Base-by-base conservation (phyloP, 306 rosid species). In the Ochetophila trinervis region DNA sequence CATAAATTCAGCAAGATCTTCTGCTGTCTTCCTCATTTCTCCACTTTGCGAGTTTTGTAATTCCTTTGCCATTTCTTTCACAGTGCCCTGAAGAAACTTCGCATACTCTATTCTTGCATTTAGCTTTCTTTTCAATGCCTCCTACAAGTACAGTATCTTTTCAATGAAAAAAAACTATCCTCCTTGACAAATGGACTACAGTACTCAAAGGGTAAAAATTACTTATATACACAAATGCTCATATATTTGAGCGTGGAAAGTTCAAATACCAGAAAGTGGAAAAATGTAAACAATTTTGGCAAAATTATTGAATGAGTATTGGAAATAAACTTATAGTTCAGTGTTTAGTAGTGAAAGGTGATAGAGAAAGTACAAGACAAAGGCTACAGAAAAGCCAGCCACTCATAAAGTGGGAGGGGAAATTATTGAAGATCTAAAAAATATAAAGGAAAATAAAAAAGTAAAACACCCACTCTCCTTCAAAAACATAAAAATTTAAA, bases 51-150 rank as follows among this genome's bases (percentile, higher is more conserved):
- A 74, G 83, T 82, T 90, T 62, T 90, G 94, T 73, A 94, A 79
- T 85, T 94, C 99, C 84, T 90, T 88, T 74, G 97, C 99, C 99
- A 94, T 90, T 83, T 94, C 99, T 85, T 94, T 86, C 67, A 86
- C 97, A 0, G 99, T 94, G 57, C 90, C 99, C 78, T 94, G 99
- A 62, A 94, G 99, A 37, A 94, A 90, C 79, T 84, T 84, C 50
- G 97, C 99, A 64, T 90, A 90, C 63, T 94, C 96, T 65, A 94
- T 86, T 78, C 99, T 87, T 71, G 97, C 97, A 74, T 87, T 88
- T 73, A 94, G 85, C 86, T 74, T 88, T 69, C 97, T 84, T 83
- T 94, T 90, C 80, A 94, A 72, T 77, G 89, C 96, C 81, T 94
- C 99, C 97, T 90, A 72, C 80, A 80, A 22, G 71, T 67, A 67